Conservation (phyloP, 75 land plant species). For the Chamaecyparis obtusa region DNA sequence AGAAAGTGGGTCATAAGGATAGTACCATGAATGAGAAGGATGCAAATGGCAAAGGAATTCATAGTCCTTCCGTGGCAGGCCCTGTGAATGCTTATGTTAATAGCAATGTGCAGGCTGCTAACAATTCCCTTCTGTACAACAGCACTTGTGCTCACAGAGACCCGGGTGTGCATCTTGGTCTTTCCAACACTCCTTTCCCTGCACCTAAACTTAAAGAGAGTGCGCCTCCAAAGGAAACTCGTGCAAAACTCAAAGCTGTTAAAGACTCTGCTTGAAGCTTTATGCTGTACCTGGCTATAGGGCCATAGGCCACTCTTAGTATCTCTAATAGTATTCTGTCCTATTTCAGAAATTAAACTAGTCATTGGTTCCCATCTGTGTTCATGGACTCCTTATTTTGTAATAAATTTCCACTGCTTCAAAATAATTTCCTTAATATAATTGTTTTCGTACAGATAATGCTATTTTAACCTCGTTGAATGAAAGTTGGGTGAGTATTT, state of each 20-base stretch:
- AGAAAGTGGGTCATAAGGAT: conserved; percentile 17
- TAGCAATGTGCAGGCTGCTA: conserved; percentile 39
- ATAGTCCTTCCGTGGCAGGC: neutral
- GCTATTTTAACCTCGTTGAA: too few relatives aligned
- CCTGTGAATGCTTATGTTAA: conserved; percentile 18
- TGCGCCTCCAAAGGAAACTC: neutral
- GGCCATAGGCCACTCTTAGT: too few relatives aligned
- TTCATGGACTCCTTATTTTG: too few relatives aligned
- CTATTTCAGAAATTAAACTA: too few relatives aligned
- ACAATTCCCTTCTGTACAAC: conserved; percentile 42
- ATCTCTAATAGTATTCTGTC: too few relatives aligned
- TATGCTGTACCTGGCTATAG: neutral
- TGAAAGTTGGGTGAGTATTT: too few relatives aligned
- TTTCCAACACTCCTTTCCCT: neutral
- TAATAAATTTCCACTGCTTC: too few relatives aligned
- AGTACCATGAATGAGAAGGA: conserved; percentile 14
- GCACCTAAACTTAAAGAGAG: neutral
- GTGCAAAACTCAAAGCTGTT: neutral
- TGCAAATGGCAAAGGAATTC: conserved; percentile 16
- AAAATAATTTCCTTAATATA: too few relatives aligned
- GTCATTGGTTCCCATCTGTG: too few relatives aligned
- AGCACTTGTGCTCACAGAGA: conserved; percentile 30
- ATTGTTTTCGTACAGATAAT: too few relatives aligned
- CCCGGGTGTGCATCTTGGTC: conserved; percentile 35
- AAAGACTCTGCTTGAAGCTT: neutral